Conservation (phyloP, 352 stramenopile species). For the Phytophthora macrochlamydospora region DNA sequence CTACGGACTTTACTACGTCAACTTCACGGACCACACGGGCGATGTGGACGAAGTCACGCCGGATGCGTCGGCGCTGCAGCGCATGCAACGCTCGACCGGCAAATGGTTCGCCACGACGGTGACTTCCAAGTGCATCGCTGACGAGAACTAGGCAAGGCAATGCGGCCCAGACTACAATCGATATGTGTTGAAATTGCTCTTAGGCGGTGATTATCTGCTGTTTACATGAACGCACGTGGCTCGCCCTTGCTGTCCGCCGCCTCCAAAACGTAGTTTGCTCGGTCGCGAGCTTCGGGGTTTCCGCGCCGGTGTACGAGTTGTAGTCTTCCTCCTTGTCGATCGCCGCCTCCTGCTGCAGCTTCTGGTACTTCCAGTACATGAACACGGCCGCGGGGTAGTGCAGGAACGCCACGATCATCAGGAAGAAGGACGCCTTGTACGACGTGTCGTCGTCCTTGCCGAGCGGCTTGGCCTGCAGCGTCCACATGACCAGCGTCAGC, state of each 20-base stretch:
- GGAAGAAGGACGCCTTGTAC: constrained; percentile 47
- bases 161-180: no score
- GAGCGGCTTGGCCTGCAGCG: constrained; percentile 45
- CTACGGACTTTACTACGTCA: constrained; percentile 40
- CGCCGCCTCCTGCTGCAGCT: neutral
- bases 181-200: no score
- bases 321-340: neutral
- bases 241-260: no score
- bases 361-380: constrained; percentile 19
- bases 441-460: constrained; percentile 50
- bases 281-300: neutral
- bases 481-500: constrained; percentile 29
- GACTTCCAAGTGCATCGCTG: constrained; percentile 2
- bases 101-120: constrained; percentile 1
- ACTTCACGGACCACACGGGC: constrained; percentile 32
- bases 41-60: constrained; percentile 11
- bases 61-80: neutral
- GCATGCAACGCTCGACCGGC: neutral
- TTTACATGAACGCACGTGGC: no score
- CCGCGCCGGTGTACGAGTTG: neutral
- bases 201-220: no score
- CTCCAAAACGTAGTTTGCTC: no score
- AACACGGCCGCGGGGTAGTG: constrained; percentile 39
- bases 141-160: neutral
- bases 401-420: constrained; percentile 45